phyloP scores from a whole-genome alignment of 345 rosid species.

The Moricandia moricandioides region DNA sequence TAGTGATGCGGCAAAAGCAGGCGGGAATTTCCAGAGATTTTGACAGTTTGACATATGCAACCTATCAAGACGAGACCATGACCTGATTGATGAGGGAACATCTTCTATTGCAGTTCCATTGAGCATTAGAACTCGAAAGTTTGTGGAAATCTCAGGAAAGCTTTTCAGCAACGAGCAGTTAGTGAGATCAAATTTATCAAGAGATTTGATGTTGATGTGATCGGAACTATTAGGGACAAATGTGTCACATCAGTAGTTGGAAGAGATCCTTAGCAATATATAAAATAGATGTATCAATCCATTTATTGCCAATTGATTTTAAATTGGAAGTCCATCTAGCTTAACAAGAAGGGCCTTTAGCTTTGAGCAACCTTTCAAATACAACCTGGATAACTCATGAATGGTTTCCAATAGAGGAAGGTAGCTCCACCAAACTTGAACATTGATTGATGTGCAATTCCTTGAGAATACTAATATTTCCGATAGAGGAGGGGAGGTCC shows the following conservation, averaged over 20 bases:
- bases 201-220: background rate
- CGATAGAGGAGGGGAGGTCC: background rate
- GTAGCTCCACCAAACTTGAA: background rate
- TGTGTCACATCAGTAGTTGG: no score
- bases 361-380: background rate
- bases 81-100: background rate
- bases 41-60: background rate
- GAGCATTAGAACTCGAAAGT: background rate
- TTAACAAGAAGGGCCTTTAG: background rate
- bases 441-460: background rate
- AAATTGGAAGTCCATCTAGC: no score
- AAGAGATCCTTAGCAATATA: no score
- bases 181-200: background rate
- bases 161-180: background rate
- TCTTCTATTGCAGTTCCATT: background rate
- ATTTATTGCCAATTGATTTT: no score
- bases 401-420: background rate
- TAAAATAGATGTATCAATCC: no score
- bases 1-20: background rate
- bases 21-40: background rate
- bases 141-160: constrained; percentile 7
- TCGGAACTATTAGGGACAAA: no score
- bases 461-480: background rate
- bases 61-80: background rate
- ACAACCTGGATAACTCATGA: rapidly evolving